Percentiles rank a stretch among this genome's conserved stretches.
Conservation (phyloP, 495 filamentous ascomycete genomes). For the Xylaria longipes region DNA sequence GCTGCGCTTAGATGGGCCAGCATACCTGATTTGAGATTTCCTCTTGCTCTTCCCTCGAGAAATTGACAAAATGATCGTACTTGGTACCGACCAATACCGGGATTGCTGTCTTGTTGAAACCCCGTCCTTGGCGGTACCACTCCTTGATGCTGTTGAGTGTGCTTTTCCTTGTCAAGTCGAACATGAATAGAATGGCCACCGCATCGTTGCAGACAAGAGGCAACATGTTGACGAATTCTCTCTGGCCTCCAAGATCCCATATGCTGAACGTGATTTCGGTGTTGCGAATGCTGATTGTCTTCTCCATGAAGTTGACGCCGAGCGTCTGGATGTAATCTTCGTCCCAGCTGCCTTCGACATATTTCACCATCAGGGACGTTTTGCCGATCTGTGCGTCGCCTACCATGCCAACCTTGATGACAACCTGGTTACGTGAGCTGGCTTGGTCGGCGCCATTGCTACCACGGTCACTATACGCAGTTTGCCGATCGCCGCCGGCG, state of each 20-base stretch:
- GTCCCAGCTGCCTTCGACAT: conserved; percentile 98
- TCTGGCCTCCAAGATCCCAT: conserved; percentile 97
- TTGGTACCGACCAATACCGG: conserved; percentile 97
- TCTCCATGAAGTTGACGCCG: conserved; percentile 99
- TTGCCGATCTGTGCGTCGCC: conserved; percentile 99
- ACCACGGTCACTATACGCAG: conserved; percentile 44
- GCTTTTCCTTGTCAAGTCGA: conserved; percentile 96
- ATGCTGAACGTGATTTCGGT: conserved; percentile 99
- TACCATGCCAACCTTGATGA: conserved; percentile 99
- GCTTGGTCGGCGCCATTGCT: conserved; percentile 48
- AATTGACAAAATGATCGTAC: conserved; percentile 99
- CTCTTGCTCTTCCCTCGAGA: conserved; percentile 95
- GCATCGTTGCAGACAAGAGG: conserved; percentile 98
- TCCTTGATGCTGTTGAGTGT: conserved; percentile 99
- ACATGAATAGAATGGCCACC: conserved; percentile 99
- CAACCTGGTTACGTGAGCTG: conserved; percentile 80
- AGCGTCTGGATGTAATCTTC: conserved; percentile 99
- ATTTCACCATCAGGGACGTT: conserved; percentile 99
- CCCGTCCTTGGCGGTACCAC: conserved; percentile 97
- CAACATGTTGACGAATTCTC: conserved; percentile 99
- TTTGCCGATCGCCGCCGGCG: conserved; percentile 40
- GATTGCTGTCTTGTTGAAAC: conserved; percentile 99
- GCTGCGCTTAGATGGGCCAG: neutral
- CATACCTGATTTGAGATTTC: conserved; percentile 93
- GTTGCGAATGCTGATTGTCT: conserved; percentile 98